Percentiles rank a stretch among this genome's conserved stretches.
Conservation (phyloP, 164 flowering plant genomes). For the Cinnamomum micranthum region DNA sequence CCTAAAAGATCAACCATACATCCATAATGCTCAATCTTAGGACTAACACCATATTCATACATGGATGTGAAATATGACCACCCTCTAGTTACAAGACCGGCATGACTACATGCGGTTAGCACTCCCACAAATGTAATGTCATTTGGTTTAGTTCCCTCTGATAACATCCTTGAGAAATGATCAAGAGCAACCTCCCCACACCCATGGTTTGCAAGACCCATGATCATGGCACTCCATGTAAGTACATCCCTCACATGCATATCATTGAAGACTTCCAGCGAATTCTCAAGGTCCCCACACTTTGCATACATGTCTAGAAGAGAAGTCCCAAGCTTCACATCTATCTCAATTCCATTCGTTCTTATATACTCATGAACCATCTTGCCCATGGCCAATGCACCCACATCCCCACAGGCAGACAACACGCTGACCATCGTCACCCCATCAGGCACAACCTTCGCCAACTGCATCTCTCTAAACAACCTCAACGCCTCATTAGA, state of each 20-base stretch:
- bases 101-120: conserved; percentile 32
- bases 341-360: conserved; percentile 22
- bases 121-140: conserved; percentile 30
- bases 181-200: conserved; percentile 27
- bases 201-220: conserved; percentile 37
- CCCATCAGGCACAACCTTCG: conserved; percentile 25
- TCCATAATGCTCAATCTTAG: conserved; percentile 36
- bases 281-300: conserved; percentile 32
- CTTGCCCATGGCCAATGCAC: conserved; percentile 32
- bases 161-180: conserved; percentile 27
- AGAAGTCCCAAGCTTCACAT: conserved; percentile 36
- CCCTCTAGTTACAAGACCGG: conserved; percentile 27
- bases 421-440: conserved; percentile 31
- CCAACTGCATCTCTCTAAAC: conserved; percentile 31
- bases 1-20: conserved; percentile 37
- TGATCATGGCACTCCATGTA: conserved; percentile 32
- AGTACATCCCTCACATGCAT: conserved; percentile 27
- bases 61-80: conserved; percentile 23
- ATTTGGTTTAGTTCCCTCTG: conserved; percentile 25
- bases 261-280: conserved; percentile 20
- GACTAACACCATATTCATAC: conserved; percentile 23
- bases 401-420: conserved; percentile 36
- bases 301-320: conserved; percentile 40
- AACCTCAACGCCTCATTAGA: conserved; percentile 27
- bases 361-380: conserved; percentile 29